Evolutionary conservation across 306 rosid species (phyloP).

Genomic region (Inga oerstediana): DNA sequence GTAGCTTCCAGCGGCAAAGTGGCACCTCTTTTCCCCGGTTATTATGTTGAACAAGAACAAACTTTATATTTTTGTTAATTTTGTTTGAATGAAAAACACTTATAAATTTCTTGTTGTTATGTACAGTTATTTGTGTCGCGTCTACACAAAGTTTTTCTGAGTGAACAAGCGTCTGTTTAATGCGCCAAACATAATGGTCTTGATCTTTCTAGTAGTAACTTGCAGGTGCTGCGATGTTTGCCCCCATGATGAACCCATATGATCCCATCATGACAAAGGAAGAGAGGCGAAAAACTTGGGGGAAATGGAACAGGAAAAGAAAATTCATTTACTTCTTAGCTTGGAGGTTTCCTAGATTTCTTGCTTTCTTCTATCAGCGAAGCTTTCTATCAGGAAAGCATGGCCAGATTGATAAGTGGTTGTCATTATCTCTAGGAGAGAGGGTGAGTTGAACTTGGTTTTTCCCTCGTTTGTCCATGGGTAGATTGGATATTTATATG

Average conservation of each 20-base stretch:
- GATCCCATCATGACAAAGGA: conserved; percentile 74
- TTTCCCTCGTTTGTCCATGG: conserved; percentile 9
- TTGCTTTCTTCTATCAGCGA: conserved; percentile 64
- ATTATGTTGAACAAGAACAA: background rate
- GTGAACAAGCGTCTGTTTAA: conserved; percentile 9
- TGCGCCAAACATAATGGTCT: conserved; percentile 17
- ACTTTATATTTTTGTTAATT: background rate
- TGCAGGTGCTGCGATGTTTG: conserved; percentile 95
- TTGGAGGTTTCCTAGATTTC: conserved; percentile 64
- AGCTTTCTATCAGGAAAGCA: conserved; percentile 97
- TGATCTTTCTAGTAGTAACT: conserved; percentile 36
- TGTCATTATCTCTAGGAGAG: conserved; percentile 81
- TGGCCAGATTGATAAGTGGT: conserved; percentile 81
- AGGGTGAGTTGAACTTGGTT: conserved; percentile 62
- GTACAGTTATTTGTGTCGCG: background rate
- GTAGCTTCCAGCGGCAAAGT: background rate
- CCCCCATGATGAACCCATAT: conserved; percentile 95
- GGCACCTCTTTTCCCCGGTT: no score
- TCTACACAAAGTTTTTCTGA: conserved; percentile 18
- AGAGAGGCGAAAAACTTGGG: conserved; percentile 88
- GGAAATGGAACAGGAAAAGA: conserved; percentile 67
- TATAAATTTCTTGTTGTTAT: background rate
- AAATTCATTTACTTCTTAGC: conserved; percentile 76
- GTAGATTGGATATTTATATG: conserved; percentile 8
- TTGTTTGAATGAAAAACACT: background rate